A percentile compares a stretch with the other conserved stretches of the same genome.
Conservation (phyloP, 2,329 filamentous ascomycete species). For the Clarireedia homoeocarpa region DNA sequence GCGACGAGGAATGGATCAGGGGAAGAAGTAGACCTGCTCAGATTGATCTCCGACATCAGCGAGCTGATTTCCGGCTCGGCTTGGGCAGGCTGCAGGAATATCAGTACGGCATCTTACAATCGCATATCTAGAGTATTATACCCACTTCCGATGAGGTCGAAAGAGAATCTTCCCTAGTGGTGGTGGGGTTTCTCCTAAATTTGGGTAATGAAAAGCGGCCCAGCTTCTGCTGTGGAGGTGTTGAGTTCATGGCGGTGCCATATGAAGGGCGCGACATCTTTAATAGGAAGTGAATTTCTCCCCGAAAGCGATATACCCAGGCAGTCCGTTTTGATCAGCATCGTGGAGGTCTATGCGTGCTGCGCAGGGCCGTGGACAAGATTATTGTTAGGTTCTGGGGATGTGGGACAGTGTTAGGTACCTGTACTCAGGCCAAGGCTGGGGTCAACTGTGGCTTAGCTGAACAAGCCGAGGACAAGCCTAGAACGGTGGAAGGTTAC, state of each 20-base stretch:
- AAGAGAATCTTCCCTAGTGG: neutral
- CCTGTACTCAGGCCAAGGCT: too few species aligned
- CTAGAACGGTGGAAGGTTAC: too few species aligned
- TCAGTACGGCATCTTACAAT: slow-evolving; percentile 3
- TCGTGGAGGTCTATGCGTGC: neutral
- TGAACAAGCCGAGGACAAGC: too few species aligned
- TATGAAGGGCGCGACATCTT: slow-evolving; percentile 3
- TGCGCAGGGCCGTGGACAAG: slow-evolving; percentile 1
- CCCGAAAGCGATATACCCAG: slow-evolving; percentile 1
- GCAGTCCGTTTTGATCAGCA: neutral
- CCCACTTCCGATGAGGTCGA: neutral
- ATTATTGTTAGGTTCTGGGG: neutral
- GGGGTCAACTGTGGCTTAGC: too few species aligned
- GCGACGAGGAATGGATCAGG: slow-evolving; percentile 21
- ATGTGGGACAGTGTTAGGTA: too few species aligned
- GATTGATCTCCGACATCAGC: slow-evolving; percentile 17
- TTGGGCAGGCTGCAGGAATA: slow-evolving; percentile 12
- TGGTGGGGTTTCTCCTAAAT: neutral
- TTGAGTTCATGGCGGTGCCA: neutral
- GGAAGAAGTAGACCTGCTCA: slow-evolving; percentile 17
- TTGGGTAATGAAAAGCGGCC: slow-evolving; percentile 4
- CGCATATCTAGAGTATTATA: neutral
- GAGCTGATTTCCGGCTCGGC: slow-evolving; percentile 18
- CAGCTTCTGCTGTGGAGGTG: neutral
- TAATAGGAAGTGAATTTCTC: neutral